Percentiles rank a stretch among this genome's conserved stretches.
phyloP scores from a whole-genome alignment of 345 rosid species.

The Brassica incana region DNA sequence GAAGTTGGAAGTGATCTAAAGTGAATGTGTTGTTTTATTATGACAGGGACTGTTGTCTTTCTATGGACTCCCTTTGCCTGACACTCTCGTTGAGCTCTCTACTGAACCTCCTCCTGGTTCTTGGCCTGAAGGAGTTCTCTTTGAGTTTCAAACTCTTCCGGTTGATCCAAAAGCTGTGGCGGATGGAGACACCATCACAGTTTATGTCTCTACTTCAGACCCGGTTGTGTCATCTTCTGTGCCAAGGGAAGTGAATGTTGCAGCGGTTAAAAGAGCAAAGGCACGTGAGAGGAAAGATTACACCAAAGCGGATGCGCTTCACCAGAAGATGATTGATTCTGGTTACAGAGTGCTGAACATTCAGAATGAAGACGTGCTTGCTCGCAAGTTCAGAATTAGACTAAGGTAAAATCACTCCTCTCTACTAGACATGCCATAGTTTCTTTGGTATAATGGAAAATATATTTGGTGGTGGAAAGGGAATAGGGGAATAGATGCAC shows the following conservation, averaged over 20 bases:
- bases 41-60: slow-evolving; percentile 69
- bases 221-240: slow-evolving; percentile 61
- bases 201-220: slow-evolving; percentile 58
- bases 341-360: slow-evolving; percentile 48
- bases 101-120: slow-evolving; percentile 50
- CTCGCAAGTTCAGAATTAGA: slow-evolving; percentile 70
- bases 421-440: not conserved
- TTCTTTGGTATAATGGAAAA: slow-evolving; percentile 3
- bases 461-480: slow-evolving; percentile 13
- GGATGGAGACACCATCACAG: slow-evolving; percentile 86
- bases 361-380: slow-evolving; percentile 60
- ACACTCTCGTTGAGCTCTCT: slow-evolving; percentile 39
- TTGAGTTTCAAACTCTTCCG: slow-evolving; percentile 69
- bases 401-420: slow-evolving; percentile 48
- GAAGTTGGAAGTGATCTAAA: not conserved
- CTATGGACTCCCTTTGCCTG: slow-evolving; percentile 80
- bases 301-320: slow-evolving; percentile 60
- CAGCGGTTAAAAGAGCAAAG: slow-evolving; percentile 56
- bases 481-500: slow-evolving; percentile 91
- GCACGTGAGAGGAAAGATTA: slow-evolving; percentile 65
- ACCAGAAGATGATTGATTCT: slow-evolving; percentile 52
- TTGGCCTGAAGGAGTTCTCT: slow-evolving; percentile 58
- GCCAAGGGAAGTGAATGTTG: slow-evolving; percentile 58
- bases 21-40: not conserved
- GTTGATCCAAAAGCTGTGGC: slow-evolving; percentile 73